phyloP scores from a whole-genome alignment of 202 grass and related monocot species.

The Zizania palustris region DNA sequence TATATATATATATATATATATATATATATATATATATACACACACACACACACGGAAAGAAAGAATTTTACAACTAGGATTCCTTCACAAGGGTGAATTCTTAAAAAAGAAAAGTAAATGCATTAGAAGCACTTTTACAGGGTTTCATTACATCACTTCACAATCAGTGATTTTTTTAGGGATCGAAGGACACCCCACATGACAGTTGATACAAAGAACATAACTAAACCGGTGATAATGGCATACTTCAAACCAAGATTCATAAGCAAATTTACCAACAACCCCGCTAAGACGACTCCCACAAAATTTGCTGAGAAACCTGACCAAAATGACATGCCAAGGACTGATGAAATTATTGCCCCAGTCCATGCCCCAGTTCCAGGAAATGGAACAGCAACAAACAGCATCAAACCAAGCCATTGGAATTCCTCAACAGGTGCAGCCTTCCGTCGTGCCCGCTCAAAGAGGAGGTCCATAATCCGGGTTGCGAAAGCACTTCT shows the following conservation, averaged over 20 bases:
- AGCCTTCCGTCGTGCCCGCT: conserved; percentile 75
- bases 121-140: background rate
- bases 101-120: background rate
- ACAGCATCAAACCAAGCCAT: conserved; percentile 92
- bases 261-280: conserved; percentile 86
- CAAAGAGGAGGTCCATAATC: conserved; percentile 75
- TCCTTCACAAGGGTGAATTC: background rate
- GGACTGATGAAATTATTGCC: conserved; percentile 74
- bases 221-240: conserved; percentile 54
- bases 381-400: conserved; percentile 87
- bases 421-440: conserved; percentile 85
- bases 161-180: conserved; percentile 56
- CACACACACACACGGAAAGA: too few relatives aligned
- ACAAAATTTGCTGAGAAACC: conserved; percentile 79
- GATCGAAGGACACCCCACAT: conserved; percentile 85
- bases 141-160: conserved; percentile 37
- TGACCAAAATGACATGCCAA: conserved; percentile 82
- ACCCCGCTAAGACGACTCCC: conserved; percentile 70
- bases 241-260: conserved; percentile 88
- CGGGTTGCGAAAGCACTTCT: conserved; percentile 58
- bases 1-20: too few relatives aligned
- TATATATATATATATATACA: too few relatives aligned
- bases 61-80: conserved; percentile 3
- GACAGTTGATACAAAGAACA: conserved; percentile 71
- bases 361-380: conserved; percentile 90